Conservation (phyloP, 2,329 filamentous ascomycete species). For the Neurospora crassa region DNA sequence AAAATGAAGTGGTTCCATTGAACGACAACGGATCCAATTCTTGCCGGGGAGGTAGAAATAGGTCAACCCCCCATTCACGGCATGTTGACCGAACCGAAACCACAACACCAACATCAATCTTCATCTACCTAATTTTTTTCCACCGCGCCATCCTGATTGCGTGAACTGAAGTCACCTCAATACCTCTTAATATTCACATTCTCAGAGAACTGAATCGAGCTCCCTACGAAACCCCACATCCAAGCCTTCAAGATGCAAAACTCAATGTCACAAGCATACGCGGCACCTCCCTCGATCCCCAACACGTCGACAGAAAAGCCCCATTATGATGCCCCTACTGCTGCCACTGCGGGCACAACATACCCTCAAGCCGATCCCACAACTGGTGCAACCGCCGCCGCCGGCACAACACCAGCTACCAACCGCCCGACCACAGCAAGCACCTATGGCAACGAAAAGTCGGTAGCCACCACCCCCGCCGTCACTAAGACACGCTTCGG, state of each 20-base stretch:
- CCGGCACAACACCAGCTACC: not conserved
- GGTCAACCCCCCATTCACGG: not conserved
- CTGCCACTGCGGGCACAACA: not conserved
- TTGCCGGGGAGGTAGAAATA: not conserved
- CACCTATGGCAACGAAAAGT: not conserved
- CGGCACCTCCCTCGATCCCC: not conserved
- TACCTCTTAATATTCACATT: not conserved
- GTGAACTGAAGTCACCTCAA: not conserved
- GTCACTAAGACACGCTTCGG: not conserved
- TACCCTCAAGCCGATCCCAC: not conserved
- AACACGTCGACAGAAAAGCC: not conserved
- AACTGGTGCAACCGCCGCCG: not conserved
- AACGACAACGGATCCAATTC: not conserved
- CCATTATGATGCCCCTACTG: not conserved
- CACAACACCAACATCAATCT: not conserved
- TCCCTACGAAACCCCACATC: not conserved
- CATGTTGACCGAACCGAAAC: not conserved
- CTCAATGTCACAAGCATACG: not conserved
- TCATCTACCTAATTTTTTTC: not conserved
- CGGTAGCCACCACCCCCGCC: not conserved
- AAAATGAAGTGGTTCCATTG: not conserved
- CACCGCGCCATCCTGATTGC: not conserved
- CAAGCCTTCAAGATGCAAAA: not conserved
- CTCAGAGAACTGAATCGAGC: not conserved
- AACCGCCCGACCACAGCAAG: not conserved